phyloP scores from a whole-genome alignment of 176 grass and related monocot species.

The Leersia perrieri region DNA sequence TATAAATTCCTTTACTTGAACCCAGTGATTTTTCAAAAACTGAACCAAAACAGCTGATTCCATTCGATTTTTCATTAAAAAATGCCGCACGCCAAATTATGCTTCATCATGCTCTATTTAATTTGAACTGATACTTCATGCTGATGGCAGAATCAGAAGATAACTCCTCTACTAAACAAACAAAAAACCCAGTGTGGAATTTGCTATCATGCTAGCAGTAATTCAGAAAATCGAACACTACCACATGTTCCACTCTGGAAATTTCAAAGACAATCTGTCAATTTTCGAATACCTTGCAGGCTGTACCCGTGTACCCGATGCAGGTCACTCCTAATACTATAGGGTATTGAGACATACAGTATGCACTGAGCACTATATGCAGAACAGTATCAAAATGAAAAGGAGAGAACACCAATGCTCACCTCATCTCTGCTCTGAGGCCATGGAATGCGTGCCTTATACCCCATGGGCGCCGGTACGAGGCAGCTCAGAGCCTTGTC shows the following conservation, averaged over 20 bases:
- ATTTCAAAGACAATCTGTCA: not conserved
- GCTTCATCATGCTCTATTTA: not conserved
- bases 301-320: not conserved
- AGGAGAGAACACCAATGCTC: constrained; percentile 21
- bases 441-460: constrained; percentile 83
- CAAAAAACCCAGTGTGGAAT: not conserved
- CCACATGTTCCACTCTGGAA: not conserved
- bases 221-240: not conserved
- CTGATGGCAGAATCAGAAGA: not conserved
- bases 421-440: constrained; percentile 94
- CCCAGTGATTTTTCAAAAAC: not conserved
- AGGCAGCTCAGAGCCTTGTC: constrained; percentile 68
- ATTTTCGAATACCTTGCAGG: not conserved
- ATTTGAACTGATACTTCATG: not conserved
- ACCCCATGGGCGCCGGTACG: constrained; percentile 64
- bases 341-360: not conserved
- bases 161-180: not conserved
- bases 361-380: not conserved
- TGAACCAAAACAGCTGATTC: not conserved
- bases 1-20: not conserved
- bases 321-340: not conserved
- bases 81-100: not conserved
- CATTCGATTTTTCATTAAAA: not conserved
- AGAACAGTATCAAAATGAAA: not conserved
- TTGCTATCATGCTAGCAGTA: not conserved